These are phyloP conservation scores for Saturnispora quitensis DNA, from an alignment of 805 yeast genomes.

Conservation along the genomic window DNA sequence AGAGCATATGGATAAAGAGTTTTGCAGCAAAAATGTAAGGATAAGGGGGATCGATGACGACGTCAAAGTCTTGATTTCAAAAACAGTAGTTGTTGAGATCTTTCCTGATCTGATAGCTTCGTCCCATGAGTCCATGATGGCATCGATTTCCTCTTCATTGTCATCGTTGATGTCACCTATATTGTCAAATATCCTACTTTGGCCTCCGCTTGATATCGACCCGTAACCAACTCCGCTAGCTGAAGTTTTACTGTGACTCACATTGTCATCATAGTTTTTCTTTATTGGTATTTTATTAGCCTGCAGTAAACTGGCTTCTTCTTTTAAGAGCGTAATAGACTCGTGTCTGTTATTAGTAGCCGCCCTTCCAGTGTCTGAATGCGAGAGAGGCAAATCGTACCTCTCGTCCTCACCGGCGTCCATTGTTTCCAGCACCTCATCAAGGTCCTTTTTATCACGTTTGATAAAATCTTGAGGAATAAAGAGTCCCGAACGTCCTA, in stretches of 20 bases:
- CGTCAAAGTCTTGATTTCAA: conserved; percentile 33
- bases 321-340: conserved; percentile 12
- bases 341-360: not conserved
- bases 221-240: not conserved
- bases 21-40: conserved; percentile 59
- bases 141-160: conserved; percentile 12
- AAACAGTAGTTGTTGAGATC: conserved; percentile 33
- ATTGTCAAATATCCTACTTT: not conserved
- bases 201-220: not conserved
- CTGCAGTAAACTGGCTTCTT: conserved; percentile 24
- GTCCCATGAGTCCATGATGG: conserved; percentile 26
- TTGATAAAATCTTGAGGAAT: conserved; percentile 41
- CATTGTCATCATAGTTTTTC: conserved; percentile 2
- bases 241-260: not conserved
- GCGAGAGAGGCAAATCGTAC: not conserved
- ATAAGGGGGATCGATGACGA: conserved; percentile 48
- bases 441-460: conserved; percentile 18
- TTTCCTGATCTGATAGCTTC: conserved; percentile 30
- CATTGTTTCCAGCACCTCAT: conserved; percentile 14
- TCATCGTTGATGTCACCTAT: not conserved
- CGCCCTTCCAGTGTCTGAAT: conserved; percentile 1
- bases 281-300: conserved; percentile 23
- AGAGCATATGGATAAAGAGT: conserved; percentile 66
- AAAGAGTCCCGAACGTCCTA: conserved; percentile 43
- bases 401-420: conserved; percentile 17